Conservation (phyloP, 805 yeast genomes). For the Komagataella kurtzmanii region DNA sequence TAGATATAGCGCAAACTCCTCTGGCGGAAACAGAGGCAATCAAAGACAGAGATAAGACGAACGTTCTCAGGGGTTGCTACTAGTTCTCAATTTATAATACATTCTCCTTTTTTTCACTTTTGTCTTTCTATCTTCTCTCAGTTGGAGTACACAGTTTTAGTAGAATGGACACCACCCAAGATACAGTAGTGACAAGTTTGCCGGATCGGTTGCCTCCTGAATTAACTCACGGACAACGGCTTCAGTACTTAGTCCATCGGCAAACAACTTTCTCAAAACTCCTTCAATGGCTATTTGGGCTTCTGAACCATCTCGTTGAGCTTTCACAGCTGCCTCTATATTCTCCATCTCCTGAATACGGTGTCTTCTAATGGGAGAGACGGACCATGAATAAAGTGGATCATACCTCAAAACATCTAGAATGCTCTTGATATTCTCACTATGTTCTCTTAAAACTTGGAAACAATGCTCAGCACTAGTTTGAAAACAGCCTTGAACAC, state of each 20-base stretch:
- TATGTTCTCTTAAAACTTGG: slow-evolving; percentile 48
- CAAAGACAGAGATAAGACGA: neutral
- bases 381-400: slow-evolving; percentile 85
- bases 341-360: slow-evolving; percentile 17
- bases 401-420: slow-evolving; percentile 83
- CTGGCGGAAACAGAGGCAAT: slow-evolving; percentile 7
- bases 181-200: slow-evolving; percentile 61
- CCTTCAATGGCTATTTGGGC: slow-evolving; percentile 68
- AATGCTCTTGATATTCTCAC: slow-evolving; percentile 63
- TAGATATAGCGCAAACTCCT: slow-evolving; percentile 14
- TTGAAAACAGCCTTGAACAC: slow-evolving; percentile 65
- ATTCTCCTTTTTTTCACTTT: neutral
- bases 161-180: slow-evolving; percentile 78
- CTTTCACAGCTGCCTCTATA: slow-evolving; percentile 1
- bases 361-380: slow-evolving; percentile 58
- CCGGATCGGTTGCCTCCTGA: slow-evolving; percentile 55
- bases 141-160: neutral
- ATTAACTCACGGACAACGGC: slow-evolving; percentile 76
- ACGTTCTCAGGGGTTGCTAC: neutral
- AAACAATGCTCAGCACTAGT: slow-evolving; percentile 65
- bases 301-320: slow-evolving; percentile 42
- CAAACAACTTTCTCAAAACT: slow-evolving; percentile 56
- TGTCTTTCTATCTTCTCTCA: neutral
- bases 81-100: neutral
- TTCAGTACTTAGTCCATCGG: slow-evolving; percentile 62